A percentile compares a stretch with the other conserved stretches of the same genome.
Conservation (phyloP, 1,284 basidiomycete species). For the Austroboletus niveus region DNA sequence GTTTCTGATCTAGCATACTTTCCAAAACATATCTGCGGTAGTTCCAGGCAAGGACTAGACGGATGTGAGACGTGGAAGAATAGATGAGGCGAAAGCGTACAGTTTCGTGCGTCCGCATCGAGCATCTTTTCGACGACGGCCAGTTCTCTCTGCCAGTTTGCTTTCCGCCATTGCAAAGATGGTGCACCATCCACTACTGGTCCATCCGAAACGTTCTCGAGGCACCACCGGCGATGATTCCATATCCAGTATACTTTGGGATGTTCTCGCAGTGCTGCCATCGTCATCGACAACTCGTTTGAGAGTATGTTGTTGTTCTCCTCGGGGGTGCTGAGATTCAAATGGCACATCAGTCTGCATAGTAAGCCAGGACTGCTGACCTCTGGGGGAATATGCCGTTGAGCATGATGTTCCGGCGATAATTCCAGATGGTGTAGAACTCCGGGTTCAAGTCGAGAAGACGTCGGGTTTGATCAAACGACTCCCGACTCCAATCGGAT, state of each 20-base stretch:
- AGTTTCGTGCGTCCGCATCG: constrained; percentile 85
- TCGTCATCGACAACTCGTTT: constrained; percentile 80
- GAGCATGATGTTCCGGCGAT: constrained; percentile 75
- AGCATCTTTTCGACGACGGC: constrained; percentile 88
- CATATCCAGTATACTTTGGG: constrained; percentile 97
- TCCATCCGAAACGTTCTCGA: constrained; percentile 77
- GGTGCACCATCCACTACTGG: constrained; percentile 48
- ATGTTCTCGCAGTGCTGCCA: constrained; percentile 72
- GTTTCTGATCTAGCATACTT: constrained; percentile 58
- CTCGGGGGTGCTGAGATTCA: constrained; percentile 50
- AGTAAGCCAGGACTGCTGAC: constrained; percentile 36
- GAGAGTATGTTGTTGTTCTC: constrained; percentile 65
- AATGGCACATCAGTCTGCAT: constrained; percentile 5
- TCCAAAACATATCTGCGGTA: constrained; percentile 84
- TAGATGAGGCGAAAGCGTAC: constrained; percentile 46
- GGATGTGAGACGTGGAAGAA: constrained; percentile 4
- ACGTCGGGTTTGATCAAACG: constrained; percentile 71
- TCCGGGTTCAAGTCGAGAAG: constrained; percentile 85
- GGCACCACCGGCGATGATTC: constrained; percentile 94
- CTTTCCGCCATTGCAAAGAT: constrained; percentile 64
- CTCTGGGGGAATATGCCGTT: constrained; percentile 68
- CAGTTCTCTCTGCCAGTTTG: constrained; percentile 81
- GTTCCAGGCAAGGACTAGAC: constrained; percentile 86
- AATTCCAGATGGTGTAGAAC: constrained; percentile 94
- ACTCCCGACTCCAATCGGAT: constrained; percentile 63